phyloP scores from a whole-genome alignment of 2,329 filamentous ascomycete species.

The Colletotrichum melonis region DNA sequence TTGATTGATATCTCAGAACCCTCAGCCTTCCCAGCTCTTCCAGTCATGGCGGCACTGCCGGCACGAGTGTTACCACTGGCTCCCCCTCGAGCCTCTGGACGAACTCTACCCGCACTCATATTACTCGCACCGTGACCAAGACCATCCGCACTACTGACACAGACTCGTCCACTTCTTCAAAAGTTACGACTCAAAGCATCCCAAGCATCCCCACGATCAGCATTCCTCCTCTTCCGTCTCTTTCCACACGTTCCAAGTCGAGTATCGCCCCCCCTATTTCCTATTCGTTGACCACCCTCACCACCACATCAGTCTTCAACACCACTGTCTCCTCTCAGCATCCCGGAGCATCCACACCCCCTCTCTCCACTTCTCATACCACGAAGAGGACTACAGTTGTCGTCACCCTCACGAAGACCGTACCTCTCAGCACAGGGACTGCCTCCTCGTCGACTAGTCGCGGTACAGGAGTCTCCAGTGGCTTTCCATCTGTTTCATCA shows the following conservation, averaged over 20 bases:
- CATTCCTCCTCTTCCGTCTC: not conserved
- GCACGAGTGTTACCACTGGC: not conserved
- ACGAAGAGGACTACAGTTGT: slow-evolving; percentile 19
- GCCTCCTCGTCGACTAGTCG: slow-evolving; percentile 3
- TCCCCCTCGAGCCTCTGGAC: slow-evolving; percentile 16
- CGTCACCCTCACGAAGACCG: slow-evolving; percentile 14
- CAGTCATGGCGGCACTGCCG: slow-evolving; percentile 16
- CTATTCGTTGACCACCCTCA: slow-evolving; percentile 18
- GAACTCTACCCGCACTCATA: slow-evolving; percentile 6
- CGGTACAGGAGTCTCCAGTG: slow-evolving; percentile 10
- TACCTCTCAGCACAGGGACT: slow-evolving; percentile 12
- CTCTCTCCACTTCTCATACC: not conserved
- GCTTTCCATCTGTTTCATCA: not conserved
- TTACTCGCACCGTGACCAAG: not conserved
- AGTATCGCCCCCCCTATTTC: not conserved
- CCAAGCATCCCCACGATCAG: slow-evolving; percentile 4
- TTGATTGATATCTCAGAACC: not conserved
- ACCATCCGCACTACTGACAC: not conserved
- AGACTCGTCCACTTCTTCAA: slow-evolving; percentile 1
- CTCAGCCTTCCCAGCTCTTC: not conserved
- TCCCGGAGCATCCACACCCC: not conserved
- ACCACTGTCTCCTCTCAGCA: slow-evolving; percentile 25
- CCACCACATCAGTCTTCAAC: slow-evolving; percentile 14
- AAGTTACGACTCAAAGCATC: slow-evolving; percentile 2
- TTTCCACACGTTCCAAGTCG: not conserved